A percentile compares a stretch with the other conserved stretches of the same genome.
phyloP scores from a whole-genome alignment of 164 flowering plant genomes.

The Macadamia integrifolia region DNA sequence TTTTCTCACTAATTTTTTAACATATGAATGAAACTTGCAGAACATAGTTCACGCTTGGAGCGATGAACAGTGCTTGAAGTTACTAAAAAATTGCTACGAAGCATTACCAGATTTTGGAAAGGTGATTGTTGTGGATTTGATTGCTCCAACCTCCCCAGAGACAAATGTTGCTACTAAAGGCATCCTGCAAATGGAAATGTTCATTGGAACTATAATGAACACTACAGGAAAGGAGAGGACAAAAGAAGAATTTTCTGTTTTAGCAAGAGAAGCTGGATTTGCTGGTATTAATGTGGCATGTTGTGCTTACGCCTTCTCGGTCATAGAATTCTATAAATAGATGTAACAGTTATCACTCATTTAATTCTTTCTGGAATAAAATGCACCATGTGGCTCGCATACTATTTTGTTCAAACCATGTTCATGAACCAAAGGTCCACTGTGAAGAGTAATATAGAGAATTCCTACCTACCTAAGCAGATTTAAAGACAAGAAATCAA shows the following conservation, averaged over 20 bases:
- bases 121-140: constrained; percentile 16
- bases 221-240: constrained; percentile 24
- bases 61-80: constrained; percentile 13
- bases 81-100: constrained; percentile 21
- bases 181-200: background rate
- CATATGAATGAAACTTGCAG: constrained; percentile 2
- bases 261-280: constrained; percentile 17
- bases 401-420: too few species aligned
- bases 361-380: too few species aligned
- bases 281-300: constrained; percentile 6
- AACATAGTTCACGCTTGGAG: constrained; percentile 25
- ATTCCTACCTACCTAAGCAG: too few species aligned
- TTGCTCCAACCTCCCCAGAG: constrained; percentile 2
- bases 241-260: constrained; percentile 12
- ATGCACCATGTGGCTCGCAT: too few species aligned
- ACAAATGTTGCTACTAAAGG: background rate
- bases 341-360: constrained; percentile 1
- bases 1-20: background rate
- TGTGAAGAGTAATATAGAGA: too few species aligned
- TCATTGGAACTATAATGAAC: constrained; percentile 11
- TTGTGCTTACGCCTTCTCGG: constrained; percentile 14
- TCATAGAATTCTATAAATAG: constrained; percentile 22
- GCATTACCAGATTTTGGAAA: constrained; percentile 2
- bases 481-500: too few species aligned
- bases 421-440: too few species aligned